Evolutionary conservation across 2,329 filamentous ascomycete species (phyloP).

Genomic region (Paracorniculantispora psalliotae): DNA sequence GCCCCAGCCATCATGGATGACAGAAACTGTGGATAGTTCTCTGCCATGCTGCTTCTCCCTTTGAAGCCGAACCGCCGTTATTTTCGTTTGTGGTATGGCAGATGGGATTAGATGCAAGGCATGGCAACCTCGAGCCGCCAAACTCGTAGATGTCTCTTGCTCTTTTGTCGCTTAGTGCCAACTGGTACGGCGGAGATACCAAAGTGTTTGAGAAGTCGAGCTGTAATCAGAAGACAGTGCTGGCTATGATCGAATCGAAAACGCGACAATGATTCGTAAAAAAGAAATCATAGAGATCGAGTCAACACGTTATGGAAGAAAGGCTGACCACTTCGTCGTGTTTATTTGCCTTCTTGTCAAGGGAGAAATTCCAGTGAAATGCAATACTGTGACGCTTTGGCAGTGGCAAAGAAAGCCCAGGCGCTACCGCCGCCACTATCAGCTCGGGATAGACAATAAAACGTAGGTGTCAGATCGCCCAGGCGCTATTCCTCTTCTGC

Average conservation of each 20-base stretch:
- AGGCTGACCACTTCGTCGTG: not conserved
- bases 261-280: not conserved
- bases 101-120: not conserved
- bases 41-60: slow-evolving; percentile 38
- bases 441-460: not conserved
- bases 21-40: slow-evolving; percentile 53
- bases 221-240: not conserved
- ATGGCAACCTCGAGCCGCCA: not conserved
- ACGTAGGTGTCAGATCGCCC: not conserved
- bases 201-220: not conserved
- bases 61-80: not conserved
- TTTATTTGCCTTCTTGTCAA: not conserved
- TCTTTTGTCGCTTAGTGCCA: not conserved
- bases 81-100: not conserved
- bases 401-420: not conserved
- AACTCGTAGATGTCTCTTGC: not conserved
- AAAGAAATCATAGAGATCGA: not conserved
- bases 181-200: not conserved
- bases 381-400: not conserved
- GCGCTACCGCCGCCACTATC: not conserved
- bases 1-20: slow-evolving; percentile 48
- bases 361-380: not conserved
- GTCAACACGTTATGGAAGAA: not conserved
- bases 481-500: not conserved
- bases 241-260: not conserved